Evolutionary conservation across 108 stramenopile species (phyloP), one percentile per base, ranked within the genome.

Genomic region (Nitzschia sp.): DNA sequence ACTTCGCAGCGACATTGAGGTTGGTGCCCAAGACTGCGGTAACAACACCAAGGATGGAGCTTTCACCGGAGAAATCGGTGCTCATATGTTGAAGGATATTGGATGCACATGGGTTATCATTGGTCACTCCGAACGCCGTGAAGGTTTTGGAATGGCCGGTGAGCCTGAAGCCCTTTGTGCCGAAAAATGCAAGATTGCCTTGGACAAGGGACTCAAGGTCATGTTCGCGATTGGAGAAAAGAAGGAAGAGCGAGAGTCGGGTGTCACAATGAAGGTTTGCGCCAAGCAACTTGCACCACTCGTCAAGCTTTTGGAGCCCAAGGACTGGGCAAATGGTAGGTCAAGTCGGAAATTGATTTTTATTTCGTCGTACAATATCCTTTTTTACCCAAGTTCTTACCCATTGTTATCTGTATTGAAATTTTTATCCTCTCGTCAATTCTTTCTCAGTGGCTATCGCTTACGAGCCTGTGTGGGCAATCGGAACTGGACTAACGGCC

Each of bases 401-500:
- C n/a, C n/a, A n/a, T n/a, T n/a, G n/a, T n/a, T n/a, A n/a, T n/a
- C n/a, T n/a, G n/a, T n/a, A n/a, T n/a, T n/a, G n/a, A n/a, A n/a
- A 45, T 16, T 45, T 45, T 45, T 16, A 45, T 45, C 13, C 44
- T 16, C 11, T 45, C 44, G 44, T 45, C 44, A n/a, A n/a, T n/a
- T n/a, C 23, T 53, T 16, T 52, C 1, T 34, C 76, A 46, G 92
- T 99, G 45, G 96, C 98, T 32, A 94, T 90, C 67, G 89, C 92
- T 19, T 90, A 94, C 63, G 93, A 96, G 68, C 87, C 90, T 33
- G 90, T 91, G 17, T 94, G 93, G 93, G 93, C 97, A 55, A 98
- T 98, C 68, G 98, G 98, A 66, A 99, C 99, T 30, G 99, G 99
- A 25, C 83, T 96, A 41, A 97, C 97, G n/a, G 99, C 99, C 54